These are phyloP conservation scores for Candida glucosophila DNA, from an alignment of 1,139 yeast genomes.

Conservation along the genomic window DNA sequence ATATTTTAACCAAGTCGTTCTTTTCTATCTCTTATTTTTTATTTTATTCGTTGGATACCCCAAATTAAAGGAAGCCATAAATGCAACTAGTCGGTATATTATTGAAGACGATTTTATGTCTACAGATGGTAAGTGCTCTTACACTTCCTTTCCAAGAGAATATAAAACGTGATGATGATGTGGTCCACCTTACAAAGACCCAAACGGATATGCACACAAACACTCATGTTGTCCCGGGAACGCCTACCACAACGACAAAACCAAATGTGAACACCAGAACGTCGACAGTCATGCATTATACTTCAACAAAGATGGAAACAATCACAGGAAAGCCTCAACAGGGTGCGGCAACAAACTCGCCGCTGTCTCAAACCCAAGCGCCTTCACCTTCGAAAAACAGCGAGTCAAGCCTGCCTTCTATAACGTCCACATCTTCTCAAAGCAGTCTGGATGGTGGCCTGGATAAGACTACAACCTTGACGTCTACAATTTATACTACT, in stretches of 20 bases:
- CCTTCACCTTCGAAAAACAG: constrained; percentile 2
- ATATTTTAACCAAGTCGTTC: too few species aligned
- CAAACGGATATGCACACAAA: constrained; percentile 27
- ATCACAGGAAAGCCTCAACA: too few species aligned
- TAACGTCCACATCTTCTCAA: constrained; percentile 6
- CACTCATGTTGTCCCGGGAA: constrained; percentile 22
- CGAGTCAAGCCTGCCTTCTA: too few species aligned
- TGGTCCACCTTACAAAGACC: constrained; percentile 29
- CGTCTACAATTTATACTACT: constrained; percentile 31
- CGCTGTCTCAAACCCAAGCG: constrained; percentile 5
- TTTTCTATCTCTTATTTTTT: too few species aligned
- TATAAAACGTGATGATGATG: too few species aligned
- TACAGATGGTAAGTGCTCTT: too few species aligned
- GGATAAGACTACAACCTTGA: constrained; percentile 27
- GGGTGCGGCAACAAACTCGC: constrained; percentile 1
- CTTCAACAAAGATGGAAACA: constrained; percentile 39
- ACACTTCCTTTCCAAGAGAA: too few species aligned
- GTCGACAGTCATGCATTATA: constrained; percentile 33
- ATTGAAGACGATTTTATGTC: too few species aligned
- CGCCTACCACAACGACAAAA: constrained; percentile 22
- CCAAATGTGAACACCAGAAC: constrained; percentile 22
- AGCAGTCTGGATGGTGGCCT: constrained; percentile 3
- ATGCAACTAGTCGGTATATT: too few species aligned
- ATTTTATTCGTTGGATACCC: too few species aligned
- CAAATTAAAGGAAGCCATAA: too few species aligned